Base-by-base conservation (phyloP, 2,329 filamentous ascomycete species). In the Coniochaeta hoffmannii region DNA sequence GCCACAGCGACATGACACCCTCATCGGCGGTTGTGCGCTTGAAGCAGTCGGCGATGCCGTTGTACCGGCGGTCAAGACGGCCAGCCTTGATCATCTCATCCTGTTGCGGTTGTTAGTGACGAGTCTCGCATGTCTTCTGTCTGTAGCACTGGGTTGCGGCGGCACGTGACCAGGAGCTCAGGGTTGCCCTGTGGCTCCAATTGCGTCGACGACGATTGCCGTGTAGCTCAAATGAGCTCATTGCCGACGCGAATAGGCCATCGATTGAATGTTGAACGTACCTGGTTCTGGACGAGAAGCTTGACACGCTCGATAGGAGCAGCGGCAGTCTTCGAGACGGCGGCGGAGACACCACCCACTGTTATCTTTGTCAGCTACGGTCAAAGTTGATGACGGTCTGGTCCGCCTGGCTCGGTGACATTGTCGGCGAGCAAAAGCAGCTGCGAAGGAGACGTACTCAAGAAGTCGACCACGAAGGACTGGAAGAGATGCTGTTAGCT, bases 241-340 rank as follows among this genome's bases (percentile, higher is more conserved):
- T n/a, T n/a, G n/a, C n/a, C n/a, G n/a, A n/a, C n/a, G n/a, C n/a
- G n/a, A n/a, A n/a, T n/a, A n/a, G n/a, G n/a, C n/a, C n/a, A n/a
- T n/a, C n/a, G n/a, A n/a, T n/a, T n/a, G n/a, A n/a, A n/a, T n/a
- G n/a, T n/a, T n/a, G 50, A 36, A 82, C 90, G 66, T 86, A 96
- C 92, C 89, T 99, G 94, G 85, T 99, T 99, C 86, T 99, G 94
- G 83, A 99, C 95, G 74, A 99, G 90, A 75, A 99, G 94, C 92
- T 99, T 99, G 82, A 99, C 88, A 91, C 94, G 94, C 92, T 99
- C 94, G 71, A 99, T 99, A 80, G 94, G 94, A 81, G 94, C 94
- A 75, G 94, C 94, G 73, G 94, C 94, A 68, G 94, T 99, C 91
- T 99, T 99, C 76, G 94, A 99, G 88, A 99, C 92, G 79, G 94